These are phyloP conservation scores for Priceomyces fermenticarens DNA, from an alignment of 805 yeast species.

Conservation along the genomic window DNA sequence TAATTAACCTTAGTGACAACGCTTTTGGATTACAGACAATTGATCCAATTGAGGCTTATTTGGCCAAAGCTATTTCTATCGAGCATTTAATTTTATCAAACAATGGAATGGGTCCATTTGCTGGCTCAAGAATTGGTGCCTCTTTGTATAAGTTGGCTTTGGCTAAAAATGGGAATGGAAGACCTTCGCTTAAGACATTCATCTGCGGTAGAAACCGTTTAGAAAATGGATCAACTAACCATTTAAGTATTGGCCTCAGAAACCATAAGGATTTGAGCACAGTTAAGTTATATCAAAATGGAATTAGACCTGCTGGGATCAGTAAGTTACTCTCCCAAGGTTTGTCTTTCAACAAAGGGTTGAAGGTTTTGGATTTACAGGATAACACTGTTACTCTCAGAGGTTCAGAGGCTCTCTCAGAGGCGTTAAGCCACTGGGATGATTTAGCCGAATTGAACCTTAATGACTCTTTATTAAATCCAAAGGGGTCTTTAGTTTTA, in stretches of 20 bases:
- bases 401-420: slow-evolving; percentile 52
- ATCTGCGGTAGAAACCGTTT: slow-evolving; percentile 96
- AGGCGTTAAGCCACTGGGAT: slow-evolving; percentile 59
- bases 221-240: slow-evolving; percentile 89
- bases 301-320: slow-evolving; percentile 93
- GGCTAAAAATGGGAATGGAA: slow-evolving; percentile 52
- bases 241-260: slow-evolving; percentile 80
- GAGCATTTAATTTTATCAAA: slow-evolving; percentile 87
- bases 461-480: slow-evolving; percentile 84
- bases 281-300: slow-evolving; percentile 88
- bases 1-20: slow-evolving; percentile 86
- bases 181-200: slow-evolving; percentile 69
- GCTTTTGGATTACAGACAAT: slow-evolving; percentile 97
- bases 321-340: slow-evolving; percentile 72
- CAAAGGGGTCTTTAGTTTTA: slow-evolving; percentile 65
- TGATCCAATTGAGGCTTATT: slow-evolving; percentile 77
- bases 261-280: slow-evolving; percentile 71
- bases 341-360: slow-evolving; percentile 54
- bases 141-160: slow-evolving; percentile 70
- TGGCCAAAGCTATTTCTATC: slow-evolving; percentile 71
- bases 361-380: slow-evolving; percentile 79
- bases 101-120: slow-evolving; percentile 98
- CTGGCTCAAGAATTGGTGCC: slow-evolving; percentile 91
- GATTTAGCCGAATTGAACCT: slow-evolving; percentile 73
- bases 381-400: slow-evolving; percentile 89